Evolutionary conservation across 192 early-diverging fungal genomes (phyloP), one percentile per base, ranked within the genome.

Genomic region (Rhizophagus prolifer): DNA sequence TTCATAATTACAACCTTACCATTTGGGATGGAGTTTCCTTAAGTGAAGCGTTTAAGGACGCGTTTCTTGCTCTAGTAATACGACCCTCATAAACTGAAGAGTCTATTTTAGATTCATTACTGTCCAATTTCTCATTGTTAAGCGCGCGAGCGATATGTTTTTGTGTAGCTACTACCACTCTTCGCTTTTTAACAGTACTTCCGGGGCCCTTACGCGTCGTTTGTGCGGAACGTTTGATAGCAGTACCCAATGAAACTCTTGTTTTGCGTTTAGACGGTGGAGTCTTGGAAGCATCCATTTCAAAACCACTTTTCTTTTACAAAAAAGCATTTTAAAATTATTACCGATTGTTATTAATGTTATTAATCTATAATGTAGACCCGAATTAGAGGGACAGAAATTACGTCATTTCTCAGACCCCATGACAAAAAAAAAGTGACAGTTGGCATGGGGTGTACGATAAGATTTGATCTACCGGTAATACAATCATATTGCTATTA

Each of bases 21-120:
- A 70, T 10, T 54, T 12, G 6, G 28, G 71, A 73, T 5, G 71
- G 71, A 31, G 71, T 73, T 73, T 59, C 58, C 58, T 73, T 14
- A 14, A 19, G 34, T 36, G 19, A 14, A 19, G 38, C n/a, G 0
- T 36, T 36, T 19, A n/a, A n/a, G 13, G 65, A 3, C 21, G 7
- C n/a, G 23, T 25, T 63, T 62, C 26, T 62, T 26, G 61, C n/a
- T 62, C 61, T 23, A 9, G 61, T 62, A 62, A 62, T 62, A 28
- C 25, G 61, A 7, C 61, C 61, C 13, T 26, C 12, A 62, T 62
- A 25, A 26, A 12, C 26, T 28, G 60, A 28, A 0, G 26, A 19
- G 26, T 4, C 10, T 26, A 4, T 26, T 26, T 60, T 21, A 23
- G n/a, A 28, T 7, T 26, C n/a, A 26, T 7, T 28, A 26, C 26